Evolutionary conservation across 495 filamentous ascomycete genomes (phyloP).

Genomic region (Talaromyces liani): DNA sequence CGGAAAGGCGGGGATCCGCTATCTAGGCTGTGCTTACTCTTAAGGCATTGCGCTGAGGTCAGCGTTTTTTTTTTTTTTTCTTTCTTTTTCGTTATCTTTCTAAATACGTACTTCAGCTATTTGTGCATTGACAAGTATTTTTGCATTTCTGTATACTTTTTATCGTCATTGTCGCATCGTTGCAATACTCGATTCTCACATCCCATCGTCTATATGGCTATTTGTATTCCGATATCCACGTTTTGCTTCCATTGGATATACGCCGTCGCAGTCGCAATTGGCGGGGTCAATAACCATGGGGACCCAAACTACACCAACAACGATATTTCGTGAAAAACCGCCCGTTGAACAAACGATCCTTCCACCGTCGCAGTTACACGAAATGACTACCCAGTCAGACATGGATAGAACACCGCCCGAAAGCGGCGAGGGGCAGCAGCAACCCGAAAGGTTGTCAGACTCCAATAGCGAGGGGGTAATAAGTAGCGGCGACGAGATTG

Average conservation of each 20-base stretch:
- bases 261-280: background rate
- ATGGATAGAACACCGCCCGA: background rate
- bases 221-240: background rate
- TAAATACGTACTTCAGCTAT: background rate
- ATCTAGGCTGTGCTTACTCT: background rate
- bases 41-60: background rate
- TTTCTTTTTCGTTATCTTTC: too few species aligned
- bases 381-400: background rate
- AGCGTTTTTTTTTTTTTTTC: background rate
- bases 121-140: too few species aligned
- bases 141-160: background rate
- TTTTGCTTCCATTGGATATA: background rate
- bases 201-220: background rate
- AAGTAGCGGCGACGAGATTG: background rate
- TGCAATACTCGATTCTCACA: too few species aligned
- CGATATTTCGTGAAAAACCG: background rate
- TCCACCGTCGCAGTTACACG: background rate
- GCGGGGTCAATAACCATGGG: background rate
- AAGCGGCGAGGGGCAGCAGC: background rate
- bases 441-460: background rate
- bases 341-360: background rate
- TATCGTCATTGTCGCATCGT: background rate
- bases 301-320: background rate
- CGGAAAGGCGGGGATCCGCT: conserved; percentile 2
- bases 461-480: background rate